These are phyloP conservation scores for Paramyrothecium sp. DNA, from an alignment of 2,329 filamentous ascomycete genomes.

Conservation along the genomic window DNA sequence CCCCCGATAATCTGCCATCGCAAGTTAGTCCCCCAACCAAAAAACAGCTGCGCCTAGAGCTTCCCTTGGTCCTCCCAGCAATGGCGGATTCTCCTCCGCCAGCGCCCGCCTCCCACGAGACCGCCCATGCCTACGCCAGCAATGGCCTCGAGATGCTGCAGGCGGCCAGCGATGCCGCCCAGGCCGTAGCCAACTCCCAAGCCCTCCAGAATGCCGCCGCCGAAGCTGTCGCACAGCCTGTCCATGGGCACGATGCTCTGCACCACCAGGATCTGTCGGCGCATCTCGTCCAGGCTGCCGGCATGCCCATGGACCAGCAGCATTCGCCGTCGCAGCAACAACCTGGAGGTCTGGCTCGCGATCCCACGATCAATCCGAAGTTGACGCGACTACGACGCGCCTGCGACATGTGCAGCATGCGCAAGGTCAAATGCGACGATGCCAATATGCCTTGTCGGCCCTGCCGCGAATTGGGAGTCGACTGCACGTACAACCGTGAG, in stretches of 20 bases:
- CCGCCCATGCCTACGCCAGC: conserved; percentile 42
- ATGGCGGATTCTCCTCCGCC: conserved; percentile 26
- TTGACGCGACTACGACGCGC: conserved; percentile 56
- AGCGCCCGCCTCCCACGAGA: conserved; percentile 21
- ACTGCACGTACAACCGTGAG: conserved; percentile 56
- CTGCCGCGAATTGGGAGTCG: conserved; percentile 54
- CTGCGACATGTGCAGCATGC: conserved; percentile 61
- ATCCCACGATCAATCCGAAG: conserved; percentile 46
- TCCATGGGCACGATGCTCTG: conserved; percentile 5
- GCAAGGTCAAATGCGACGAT: conserved; percentile 62
- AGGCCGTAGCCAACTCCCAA: conserved; percentile 35
- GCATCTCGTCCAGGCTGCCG: conserved; percentile 19
- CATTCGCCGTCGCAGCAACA: conserved; percentile 5
- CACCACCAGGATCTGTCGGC: conserved; percentile 17
- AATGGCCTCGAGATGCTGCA: conserved; percentile 46
- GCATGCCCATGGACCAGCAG: background rate
- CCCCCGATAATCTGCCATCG: conserved; percentile 43
- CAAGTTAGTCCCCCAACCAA: conserved; percentile 16
- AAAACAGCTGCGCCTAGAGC: conserved; percentile 11
- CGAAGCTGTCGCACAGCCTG: conserved; percentile 21
- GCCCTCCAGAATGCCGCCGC: conserved; percentile 35
- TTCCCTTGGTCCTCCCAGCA: conserved; percentile 7
- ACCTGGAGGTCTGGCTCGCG: conserved; percentile 25
- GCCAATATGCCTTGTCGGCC: conserved; percentile 54
- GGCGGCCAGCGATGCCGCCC: conserved; percentile 42